Evolutionary conservation across 495 filamentous ascomycete genomes (phyloP).

Genomic region (Pseudomonodictys pantanalensis): DNA sequence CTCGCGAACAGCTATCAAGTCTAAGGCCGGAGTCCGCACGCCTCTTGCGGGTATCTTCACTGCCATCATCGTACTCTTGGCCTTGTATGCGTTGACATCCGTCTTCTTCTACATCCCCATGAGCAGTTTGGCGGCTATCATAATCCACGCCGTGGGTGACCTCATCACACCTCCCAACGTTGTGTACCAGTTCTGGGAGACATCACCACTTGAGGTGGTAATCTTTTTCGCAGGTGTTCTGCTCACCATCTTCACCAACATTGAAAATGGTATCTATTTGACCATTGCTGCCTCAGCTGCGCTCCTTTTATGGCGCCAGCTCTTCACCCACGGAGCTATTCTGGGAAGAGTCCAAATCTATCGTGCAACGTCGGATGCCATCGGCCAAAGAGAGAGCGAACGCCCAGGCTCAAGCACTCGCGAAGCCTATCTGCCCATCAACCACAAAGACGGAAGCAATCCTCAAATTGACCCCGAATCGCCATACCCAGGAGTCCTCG

Average conservation of each 20-base stretch:
- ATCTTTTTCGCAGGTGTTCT: constrained; percentile 94
- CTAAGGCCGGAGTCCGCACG: constrained; percentile 92
- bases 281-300: constrained; percentile 72
- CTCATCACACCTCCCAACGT: constrained; percentile 90
- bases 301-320: constrained; percentile 76
- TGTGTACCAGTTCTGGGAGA: constrained; percentile 92
- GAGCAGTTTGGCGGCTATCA: constrained; percentile 79
- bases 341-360: constrained; percentile 84
- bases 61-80: constrained; percentile 79
- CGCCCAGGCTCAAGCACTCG: constrained; percentile 42
- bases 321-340: constrained; percentile 81
- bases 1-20: constrained; percentile 94
- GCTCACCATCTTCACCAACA: constrained; percentile 81
- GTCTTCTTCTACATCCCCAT: constrained; percentile 95
- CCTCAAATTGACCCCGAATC: constrained; percentile 71
- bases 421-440: constrained; percentile 85
- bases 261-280: constrained; percentile 90
- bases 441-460: constrained; percentile 86
- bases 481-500: constrained; percentile 91
- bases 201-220: constrained; percentile 81
- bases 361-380: constrained; percentile 73
- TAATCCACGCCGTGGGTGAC: constrained; percentile 95
- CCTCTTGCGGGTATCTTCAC: constrained; percentile 92
- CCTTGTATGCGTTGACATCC: constrained; percentile 87
- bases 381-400: constrained; percentile 40